phyloP scores from a whole-genome alignment of 192 early-diverging fungal genomes.

The Mortierella hygrophila region DNA sequence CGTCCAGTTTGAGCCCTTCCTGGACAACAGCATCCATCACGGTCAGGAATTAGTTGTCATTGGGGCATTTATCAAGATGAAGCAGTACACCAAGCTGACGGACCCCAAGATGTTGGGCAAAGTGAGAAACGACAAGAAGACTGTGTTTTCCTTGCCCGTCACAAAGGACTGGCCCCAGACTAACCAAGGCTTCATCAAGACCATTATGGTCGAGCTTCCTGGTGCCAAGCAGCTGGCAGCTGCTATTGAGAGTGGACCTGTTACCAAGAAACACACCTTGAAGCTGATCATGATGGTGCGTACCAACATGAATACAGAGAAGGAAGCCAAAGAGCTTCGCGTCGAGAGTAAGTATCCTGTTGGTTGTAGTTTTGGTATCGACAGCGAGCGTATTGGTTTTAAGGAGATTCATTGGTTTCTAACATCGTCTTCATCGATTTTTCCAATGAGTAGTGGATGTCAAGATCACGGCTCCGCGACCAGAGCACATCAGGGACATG shows the following conservation, averaged over 20 bases:
- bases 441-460: conserved; percentile 24
- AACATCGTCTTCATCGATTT: background rate
- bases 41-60: conserved; percentile 31
- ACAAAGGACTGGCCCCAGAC: conserved; percentile 27
- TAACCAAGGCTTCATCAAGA: conserved; percentile 30
- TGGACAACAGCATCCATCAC: conserved; percentile 6
- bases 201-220: conserved; percentile 34
- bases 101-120: conserved; percentile 11
- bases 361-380: background rate
- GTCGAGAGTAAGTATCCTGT: conserved; percentile 37
- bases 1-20: conserved; percentile 27
- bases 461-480: conserved; percentile 41
- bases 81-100: conserved; percentile 34
- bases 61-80: conserved; percentile 34
- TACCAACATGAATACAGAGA: conserved; percentile 5
- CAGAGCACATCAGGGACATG: conserved; percentile 31
- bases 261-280: conserved; percentile 33
- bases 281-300: conserved; percentile 51
- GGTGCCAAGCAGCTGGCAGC: conserved; percentile 26
- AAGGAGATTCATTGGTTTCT: background rate
- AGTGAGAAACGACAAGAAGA: conserved; percentile 30
- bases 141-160: conserved; percentile 20
- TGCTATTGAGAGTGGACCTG: conserved; percentile 13
- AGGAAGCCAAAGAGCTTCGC: conserved; percentile 37
- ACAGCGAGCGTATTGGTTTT: background rate